Evolutionary conservation across 768 basidiomycete species (phyloP).

Genomic region (Leccinum uliginosum): DNA sequence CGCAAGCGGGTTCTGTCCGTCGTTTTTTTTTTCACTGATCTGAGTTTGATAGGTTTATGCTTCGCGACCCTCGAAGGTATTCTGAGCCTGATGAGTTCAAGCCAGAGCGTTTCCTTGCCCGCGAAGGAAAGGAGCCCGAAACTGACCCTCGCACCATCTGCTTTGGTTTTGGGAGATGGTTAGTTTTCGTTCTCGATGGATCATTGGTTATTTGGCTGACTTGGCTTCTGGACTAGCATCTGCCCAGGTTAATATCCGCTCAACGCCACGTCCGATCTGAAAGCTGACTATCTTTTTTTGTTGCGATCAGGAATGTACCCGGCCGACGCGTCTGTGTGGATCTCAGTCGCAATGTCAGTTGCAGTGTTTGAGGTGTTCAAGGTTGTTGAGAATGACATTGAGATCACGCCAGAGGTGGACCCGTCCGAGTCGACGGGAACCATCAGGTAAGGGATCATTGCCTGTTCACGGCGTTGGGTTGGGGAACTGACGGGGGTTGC

Average conservation of each 20-base stretch:
- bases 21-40: background rate
- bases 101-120: slow-evolving; percentile 55
- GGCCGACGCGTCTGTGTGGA: slow-evolving; percentile 48
- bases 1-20: slow-evolving; percentile 6
- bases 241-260: slow-evolving; percentile 24
- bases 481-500: slow-evolving; percentile 1
- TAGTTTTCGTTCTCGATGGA: slow-evolving; percentile 19
- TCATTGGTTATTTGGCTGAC: slow-evolving; percentile 5
- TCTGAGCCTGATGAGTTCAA: slow-evolving; percentile 51
- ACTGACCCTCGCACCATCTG: slow-evolving; percentile 55
- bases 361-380: slow-evolving; percentile 48
- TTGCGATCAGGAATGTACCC: slow-evolving; percentile 41
- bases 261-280: slow-evolving; percentile 21
- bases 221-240: slow-evolving; percentile 11
- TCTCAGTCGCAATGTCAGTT: slow-evolving; percentile 40
- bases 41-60: slow-evolving; percentile 24
- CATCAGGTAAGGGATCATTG: slow-evolving; percentile 44
- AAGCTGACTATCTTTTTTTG: slow-evolving; percentile 2
- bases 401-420: slow-evolving; percentile 51
- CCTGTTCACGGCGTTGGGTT: background rate
- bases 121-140: slow-evolving; percentile 36
- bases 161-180: slow-evolving; percentile 70
- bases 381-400: slow-evolving; percentile 40
- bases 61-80: slow-evolving; percentile 39
- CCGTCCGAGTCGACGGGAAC: slow-evolving; percentile 61